Percentiles rank a stretch among this genome's conserved stretches.
Evolutionary conservation across 2,329 filamentous ascomycete species (phyloP).

Genomic region (Furcasterigmium sp.): DNA sequence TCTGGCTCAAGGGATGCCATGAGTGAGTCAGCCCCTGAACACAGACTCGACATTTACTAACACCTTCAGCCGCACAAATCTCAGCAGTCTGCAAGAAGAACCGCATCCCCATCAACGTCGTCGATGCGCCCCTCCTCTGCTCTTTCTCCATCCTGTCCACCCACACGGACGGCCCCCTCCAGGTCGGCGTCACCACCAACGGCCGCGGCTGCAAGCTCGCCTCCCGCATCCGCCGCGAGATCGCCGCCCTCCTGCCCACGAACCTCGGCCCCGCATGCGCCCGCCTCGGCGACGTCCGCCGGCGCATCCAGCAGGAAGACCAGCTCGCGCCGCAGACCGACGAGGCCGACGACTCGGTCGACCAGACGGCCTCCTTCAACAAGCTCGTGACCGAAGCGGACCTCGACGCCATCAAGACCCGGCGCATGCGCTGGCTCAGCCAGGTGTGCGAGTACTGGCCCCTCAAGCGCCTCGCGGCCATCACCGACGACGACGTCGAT

Average conservation of each 20-base stretch:
- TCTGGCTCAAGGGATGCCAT: constrained; percentile 38
- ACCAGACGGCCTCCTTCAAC: constrained; percentile 82
- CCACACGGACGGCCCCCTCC: constrained; percentile 83
- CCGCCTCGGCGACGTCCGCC: constrained; percentile 67
- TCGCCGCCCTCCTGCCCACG: constrained; percentile 71
- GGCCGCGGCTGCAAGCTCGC: constrained; percentile 92
- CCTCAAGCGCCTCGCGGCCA: constrained; percentile 70
- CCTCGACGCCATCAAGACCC: constrained; percentile 65
- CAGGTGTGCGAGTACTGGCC: constrained; percentile 99
- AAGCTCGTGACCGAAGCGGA: constrained; percentile 71
- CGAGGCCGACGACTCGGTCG: constrained; percentile 51
- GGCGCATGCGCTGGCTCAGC: constrained; percentile 86
- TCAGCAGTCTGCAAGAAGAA: constrained; percentile 70
- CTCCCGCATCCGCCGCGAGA: constrained; percentile 80
- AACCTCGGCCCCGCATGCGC: constrained; percentile 73
- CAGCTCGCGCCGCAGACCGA: constrained; percentile 35
- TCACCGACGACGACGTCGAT: constrained; percentile 76
- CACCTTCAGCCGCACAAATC: constrained; percentile 53
- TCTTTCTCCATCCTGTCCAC: constrained; percentile 87
- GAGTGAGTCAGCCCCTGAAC: constrained; percentile 20
- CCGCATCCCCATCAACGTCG: constrained; percentile 88
- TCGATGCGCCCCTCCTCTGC: constrained; percentile 80
- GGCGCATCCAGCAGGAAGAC: constrained; percentile 70
- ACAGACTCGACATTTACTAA: constrained; percentile 5
- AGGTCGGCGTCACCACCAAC: constrained; percentile 93